Conservation (phyloP, 306 rosid genomes). For the Vachellia collinsii region DNA sequence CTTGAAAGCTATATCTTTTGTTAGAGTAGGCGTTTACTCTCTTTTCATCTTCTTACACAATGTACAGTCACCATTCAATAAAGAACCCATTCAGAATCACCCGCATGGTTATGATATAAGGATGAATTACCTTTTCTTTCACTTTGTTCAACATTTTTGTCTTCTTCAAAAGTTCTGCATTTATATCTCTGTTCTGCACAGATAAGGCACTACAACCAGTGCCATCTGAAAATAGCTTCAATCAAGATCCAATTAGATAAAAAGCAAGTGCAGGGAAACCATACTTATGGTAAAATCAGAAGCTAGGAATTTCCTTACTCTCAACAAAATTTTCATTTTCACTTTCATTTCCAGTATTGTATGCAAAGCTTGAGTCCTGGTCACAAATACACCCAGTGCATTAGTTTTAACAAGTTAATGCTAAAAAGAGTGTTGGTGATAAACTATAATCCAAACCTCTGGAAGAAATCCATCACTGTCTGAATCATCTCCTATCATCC, state of each 20-base stretch:
- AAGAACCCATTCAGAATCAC: neutral
- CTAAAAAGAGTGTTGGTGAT: conserved; percentile 12
- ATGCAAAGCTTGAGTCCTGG: conserved; percentile 58
- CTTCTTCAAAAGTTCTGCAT: conserved; percentile 58
- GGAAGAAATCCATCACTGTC: conserved; percentile 89
- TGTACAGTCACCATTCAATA: neutral
- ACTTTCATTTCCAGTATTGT: conserved; percentile 40
- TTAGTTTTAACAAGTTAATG: conserved; percentile 20
- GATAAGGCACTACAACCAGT: conserved; percentile 49
- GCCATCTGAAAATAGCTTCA: conserved; percentile 51
- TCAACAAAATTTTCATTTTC: conserved; percentile 51
- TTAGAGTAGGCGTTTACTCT: neutral
- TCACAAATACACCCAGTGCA: conserved; percentile 28
- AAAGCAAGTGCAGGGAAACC: neutral
- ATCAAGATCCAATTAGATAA: conserved; percentile 21
- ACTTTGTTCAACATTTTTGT: conserved; percentile 59
- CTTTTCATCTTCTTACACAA: neutral
- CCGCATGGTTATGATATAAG: conserved; percentile 9
- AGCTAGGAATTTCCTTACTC: conserved; percentile 47
- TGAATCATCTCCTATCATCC: conserved; percentile 60
- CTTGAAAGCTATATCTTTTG: neutral
- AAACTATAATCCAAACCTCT: conserved; percentile 62
- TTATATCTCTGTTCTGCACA: conserved; percentile 57
- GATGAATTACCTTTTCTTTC: conserved; percentile 70
- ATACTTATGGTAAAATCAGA: conserved; percentile 16